phyloP scores from a whole-genome alignment of 192 early-diverging fungal genomes.

The Cetraspora pellucida region DNA sequence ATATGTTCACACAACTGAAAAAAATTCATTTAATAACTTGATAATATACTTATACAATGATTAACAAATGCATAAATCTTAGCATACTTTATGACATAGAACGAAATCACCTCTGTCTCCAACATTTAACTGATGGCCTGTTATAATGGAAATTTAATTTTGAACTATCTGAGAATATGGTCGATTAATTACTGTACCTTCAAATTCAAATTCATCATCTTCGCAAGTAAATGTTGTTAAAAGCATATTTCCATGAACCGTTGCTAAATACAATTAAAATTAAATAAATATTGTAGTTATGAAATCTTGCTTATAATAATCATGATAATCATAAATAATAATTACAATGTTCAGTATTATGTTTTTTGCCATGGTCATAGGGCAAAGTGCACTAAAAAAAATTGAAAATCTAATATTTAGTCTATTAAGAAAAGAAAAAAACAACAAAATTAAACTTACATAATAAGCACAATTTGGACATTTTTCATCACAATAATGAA shows the following conservation, averaged over 20 bases:
- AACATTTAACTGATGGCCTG: conserved; percentile 36
- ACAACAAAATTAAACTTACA: conserved; percentile 7
- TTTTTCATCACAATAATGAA: conserved; percentile 27
- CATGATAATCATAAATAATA: background rate
- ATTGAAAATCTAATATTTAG: background rate
- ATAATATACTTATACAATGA: background rate
- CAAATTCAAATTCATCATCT: conserved; percentile 44
- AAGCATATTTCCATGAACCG: conserved; percentile 44
- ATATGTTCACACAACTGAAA: conserved; percentile 22
- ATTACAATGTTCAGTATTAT: conserved; percentile 41
- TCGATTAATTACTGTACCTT: background rate
- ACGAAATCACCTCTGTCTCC: conserved; percentile 41
- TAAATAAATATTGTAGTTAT: background rate
- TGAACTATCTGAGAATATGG: no score
- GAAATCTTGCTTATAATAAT: background rate
- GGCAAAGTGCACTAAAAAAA: conserved; percentile 37
- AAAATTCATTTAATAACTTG: background rate
- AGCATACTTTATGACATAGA: conserved; percentile 44
- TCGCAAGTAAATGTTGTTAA: conserved; percentile 38
- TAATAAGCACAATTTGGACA: conserved; percentile 32
- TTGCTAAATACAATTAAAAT: background rate
- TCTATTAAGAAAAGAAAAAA: background rate
- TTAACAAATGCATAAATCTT: background rate
- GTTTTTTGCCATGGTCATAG: conserved; percentile 33
- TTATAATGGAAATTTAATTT: background rate